Evolutionary conservation across 805 yeast species (phyloP).

Genomic region (Ogataea methanolica): DNA sequence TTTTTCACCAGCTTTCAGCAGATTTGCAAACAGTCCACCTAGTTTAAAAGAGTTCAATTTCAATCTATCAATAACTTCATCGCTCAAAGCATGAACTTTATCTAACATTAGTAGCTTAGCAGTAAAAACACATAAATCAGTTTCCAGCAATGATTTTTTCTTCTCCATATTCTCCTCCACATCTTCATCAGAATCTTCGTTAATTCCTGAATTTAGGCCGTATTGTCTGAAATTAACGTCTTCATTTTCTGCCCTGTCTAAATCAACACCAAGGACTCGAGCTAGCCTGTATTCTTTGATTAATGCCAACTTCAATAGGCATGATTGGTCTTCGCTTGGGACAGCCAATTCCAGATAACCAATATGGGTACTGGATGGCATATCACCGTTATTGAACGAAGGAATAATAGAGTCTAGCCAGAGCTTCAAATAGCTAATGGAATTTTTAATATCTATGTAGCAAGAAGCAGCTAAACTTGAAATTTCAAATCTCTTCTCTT

Average conservation of each 20-base stretch:
- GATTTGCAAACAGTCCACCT: constrained; percentile 18
- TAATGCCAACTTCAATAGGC: constrained; percentile 39
- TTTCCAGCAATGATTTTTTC: constrained; percentile 7
- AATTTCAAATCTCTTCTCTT: background rate
- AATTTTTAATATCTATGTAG: constrained; percentile 16
- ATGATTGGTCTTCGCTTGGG: too few relatives aligned
- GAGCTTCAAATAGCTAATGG: constrained; percentile 21
- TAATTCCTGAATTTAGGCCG: constrained; percentile 1
- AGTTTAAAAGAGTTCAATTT: constrained; percentile 19
- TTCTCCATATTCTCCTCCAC: background rate
- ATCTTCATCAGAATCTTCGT: constrained; percentile 8
- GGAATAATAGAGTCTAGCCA: constrained; percentile 15
- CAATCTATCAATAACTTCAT: constrained; percentile 15
- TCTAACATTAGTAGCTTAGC: constrained; percentile 20
- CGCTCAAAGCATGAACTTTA: constrained; percentile 13
- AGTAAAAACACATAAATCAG: constrained; percentile 18
- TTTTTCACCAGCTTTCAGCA: background rate
- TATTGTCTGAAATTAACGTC: constrained; percentile 29
- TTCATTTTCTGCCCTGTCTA: constrained; percentile 52
- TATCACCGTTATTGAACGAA: too few relatives aligned
- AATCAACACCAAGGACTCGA: constrained; percentile 27
- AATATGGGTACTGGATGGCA: too few relatives aligned
- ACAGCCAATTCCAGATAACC: background rate
- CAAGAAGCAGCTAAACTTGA: constrained; percentile 2
- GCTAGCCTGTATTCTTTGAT: constrained; percentile 46